Base-by-base conservation (phyloP, 2,329 filamentous ascomycete genomes). In the Xylariaceae sp. region DNA sequence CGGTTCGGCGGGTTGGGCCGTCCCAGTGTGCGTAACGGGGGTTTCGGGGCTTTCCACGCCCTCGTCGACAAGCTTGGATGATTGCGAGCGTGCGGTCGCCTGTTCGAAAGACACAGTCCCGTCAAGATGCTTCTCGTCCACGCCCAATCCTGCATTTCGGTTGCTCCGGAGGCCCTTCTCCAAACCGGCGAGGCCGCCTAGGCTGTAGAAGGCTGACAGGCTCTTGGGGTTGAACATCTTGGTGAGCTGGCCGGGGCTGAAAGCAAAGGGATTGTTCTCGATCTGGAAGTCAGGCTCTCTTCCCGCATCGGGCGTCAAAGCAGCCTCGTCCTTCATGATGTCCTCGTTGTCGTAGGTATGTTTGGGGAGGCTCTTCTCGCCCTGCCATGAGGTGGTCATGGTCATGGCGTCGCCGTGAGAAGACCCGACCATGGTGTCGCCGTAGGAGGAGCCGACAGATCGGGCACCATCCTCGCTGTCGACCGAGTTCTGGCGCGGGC, bases 171-270 rank as follows among this genome's bases (percentile, higher is more conserved):
- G 63, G 8, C 88, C 89, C 51, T 77, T 83, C 58, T 90, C 87
- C 31, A 95, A 59, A 1, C 89, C 89, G 13, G 60, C 61, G 12
- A 94, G 58, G 16, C 89, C 89, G 31, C 89, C 88, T 5, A 95
- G 57, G 11, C 80, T 80, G 51, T 81, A 83, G 47, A 90, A 94
- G 1, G 88, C 88, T 10, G 80, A 68, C 37, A 94, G 61, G 40
- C 78, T 93, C 64, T 94, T 94, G 3, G 89, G 89, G 53, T 93
- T 92, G 41, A 90, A 77, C 63, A 94, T 73, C 59, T 94, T 94
- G 49, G 79, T 81, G 42, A 95, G 68, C 52, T 93, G 80, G 11
- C 89, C 88, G 3, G 83, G 83, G 2, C 79, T 77, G 54, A 87
- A 94, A 12, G 86, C 88, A 51, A 94, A 94, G 1, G 82, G 81